These are phyloP conservation scores for Parathielavia appendiculata DNA, from an alignment of 495 filamentous ascomycete species.

Conservation along the genomic window DNA sequence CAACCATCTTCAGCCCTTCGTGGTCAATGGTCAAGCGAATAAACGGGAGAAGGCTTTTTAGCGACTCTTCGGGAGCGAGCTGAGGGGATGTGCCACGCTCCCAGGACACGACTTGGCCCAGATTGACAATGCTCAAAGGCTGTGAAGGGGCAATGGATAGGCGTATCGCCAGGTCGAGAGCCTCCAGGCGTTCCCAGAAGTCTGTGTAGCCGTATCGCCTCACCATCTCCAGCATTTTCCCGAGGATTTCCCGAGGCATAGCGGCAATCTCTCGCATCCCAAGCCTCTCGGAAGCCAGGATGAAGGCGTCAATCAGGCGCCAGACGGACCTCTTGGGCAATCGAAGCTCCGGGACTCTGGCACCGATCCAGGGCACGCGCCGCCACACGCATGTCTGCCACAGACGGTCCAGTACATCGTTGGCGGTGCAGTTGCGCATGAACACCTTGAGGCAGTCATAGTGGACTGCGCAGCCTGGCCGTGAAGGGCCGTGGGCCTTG, in stretches of 20 bases:
- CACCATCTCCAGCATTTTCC: not conserved
- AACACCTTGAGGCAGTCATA: not conserved
- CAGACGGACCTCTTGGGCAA: not conserved
- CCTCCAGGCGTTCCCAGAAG: not conserved
- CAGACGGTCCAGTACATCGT: not conserved
- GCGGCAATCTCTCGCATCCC: not conserved
- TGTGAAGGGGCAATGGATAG: not conserved
- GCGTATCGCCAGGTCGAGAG: not conserved
- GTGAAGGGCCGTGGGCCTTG: not conserved
- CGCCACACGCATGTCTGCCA: constrained; percentile 4
- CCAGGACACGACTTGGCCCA: not conserved
- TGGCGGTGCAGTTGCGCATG: constrained; percentile 4
- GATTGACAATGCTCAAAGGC: not conserved
- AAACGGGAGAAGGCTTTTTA: not conserved
- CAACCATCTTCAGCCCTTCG: not conserved
- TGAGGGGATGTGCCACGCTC: not conserved
- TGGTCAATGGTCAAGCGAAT: constrained; percentile 1
- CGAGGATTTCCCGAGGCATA: not conserved
- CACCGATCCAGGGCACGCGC: not conserved
- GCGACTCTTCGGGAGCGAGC: not conserved
- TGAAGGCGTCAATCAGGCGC: not conserved
- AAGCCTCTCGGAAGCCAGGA: not conserved
- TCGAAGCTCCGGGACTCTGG: not conserved
- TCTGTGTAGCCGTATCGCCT: not conserved
- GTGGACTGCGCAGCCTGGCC: not conserved